Percentiles rank a stretch among this genome's conserved stretches.
Conservation (phyloP, 768 basidiomycete genomes). For the Lactifluus subvellereus region DNA sequence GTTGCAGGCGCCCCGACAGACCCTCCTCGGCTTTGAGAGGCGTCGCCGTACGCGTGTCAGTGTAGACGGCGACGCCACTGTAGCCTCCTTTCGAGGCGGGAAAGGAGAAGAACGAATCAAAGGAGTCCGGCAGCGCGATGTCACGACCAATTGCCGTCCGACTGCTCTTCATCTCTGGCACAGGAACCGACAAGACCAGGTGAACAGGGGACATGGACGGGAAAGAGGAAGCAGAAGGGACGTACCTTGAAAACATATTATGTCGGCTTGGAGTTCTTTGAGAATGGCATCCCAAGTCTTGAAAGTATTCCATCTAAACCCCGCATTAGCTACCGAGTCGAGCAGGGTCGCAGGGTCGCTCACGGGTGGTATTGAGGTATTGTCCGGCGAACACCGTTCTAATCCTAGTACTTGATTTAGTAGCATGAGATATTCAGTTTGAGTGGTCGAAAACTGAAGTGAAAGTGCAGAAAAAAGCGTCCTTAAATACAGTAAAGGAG, state of each 20-base stretch:
- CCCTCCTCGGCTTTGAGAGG: slow-evolving; percentile 83
- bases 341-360: slow-evolving; percentile 28
- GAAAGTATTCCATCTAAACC: slow-evolving; percentile 67
- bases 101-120: slow-evolving; percentile 89
- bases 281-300: slow-evolving; percentile 77
- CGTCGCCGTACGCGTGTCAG: slow-evolving; percentile 47
- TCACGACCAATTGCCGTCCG: slow-evolving; percentile 59
- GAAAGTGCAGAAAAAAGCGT: no score
- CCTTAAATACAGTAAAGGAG: no score
- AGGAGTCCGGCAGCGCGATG: slow-evolving; percentile 72
- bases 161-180: slow-evolving; percentile 81
- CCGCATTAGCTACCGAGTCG: neutral
- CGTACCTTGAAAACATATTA: slow-evolving; percentile 92
- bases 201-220: neutral
- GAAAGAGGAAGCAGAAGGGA: slow-evolving; percentile 20
- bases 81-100: slow-evolving; percentile 75
- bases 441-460: no score
- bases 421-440: no score
- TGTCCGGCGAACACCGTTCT: slow-evolving; percentile 86
- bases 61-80: slow-evolving; percentile 89
- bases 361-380: slow-evolving; percentile 90
- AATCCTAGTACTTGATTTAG: no score
- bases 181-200: neutral
- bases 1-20: slow-evolving; percentile 60
- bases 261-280: slow-evolving; percentile 76